Conservation (phyloP, 805 yeast genomes). For the Yarrowia sp. region DNA sequence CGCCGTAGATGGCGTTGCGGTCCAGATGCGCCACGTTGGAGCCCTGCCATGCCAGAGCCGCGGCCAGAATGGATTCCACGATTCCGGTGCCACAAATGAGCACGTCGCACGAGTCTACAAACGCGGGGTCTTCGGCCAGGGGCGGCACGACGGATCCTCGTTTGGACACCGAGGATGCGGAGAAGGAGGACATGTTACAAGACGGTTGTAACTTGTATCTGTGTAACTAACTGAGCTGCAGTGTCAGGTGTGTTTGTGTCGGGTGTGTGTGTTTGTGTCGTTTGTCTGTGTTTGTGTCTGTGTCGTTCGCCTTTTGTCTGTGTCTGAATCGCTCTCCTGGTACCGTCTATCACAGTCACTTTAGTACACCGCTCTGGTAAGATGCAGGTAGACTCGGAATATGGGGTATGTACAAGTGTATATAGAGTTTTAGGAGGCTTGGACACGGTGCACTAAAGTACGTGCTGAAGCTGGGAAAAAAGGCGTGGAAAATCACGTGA, state of each 20-base stretch:
- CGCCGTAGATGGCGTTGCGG: constrained; percentile 82
- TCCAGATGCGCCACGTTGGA: constrained; percentile 90
- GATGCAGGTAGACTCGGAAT: constrained; percentile 12
- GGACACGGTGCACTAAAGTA: background rate
- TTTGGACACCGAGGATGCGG: constrained; percentile 40
- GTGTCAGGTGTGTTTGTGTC: background rate
- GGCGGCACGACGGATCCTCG: constrained; percentile 43
- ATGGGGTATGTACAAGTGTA: background rate
- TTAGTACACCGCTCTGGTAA: background rate
- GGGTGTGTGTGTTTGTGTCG: background rate
- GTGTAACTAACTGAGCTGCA: no score
- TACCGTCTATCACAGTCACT: no score
- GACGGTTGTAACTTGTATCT: background rate
- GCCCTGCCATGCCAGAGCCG: constrained; percentile 98
- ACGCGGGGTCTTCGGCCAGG: constrained; percentile 37
- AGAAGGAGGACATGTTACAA: constrained; percentile 44
- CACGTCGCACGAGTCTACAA: constrained; percentile 69
- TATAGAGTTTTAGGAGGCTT: background rate
- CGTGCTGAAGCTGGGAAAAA: background rate
- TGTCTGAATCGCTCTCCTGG: no score
- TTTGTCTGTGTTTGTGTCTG: background rate
- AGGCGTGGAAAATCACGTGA: background rate
- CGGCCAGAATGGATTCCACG: constrained; percentile 82
- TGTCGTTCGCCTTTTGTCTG: background rate
- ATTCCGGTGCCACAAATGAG: constrained; percentile 91